A percentile compares a stretch with the other conserved stretches of the same genome.
phyloP scores from a whole-genome alignment of 345 rosid genomes.

The Eucalyptus regnans region DNA sequence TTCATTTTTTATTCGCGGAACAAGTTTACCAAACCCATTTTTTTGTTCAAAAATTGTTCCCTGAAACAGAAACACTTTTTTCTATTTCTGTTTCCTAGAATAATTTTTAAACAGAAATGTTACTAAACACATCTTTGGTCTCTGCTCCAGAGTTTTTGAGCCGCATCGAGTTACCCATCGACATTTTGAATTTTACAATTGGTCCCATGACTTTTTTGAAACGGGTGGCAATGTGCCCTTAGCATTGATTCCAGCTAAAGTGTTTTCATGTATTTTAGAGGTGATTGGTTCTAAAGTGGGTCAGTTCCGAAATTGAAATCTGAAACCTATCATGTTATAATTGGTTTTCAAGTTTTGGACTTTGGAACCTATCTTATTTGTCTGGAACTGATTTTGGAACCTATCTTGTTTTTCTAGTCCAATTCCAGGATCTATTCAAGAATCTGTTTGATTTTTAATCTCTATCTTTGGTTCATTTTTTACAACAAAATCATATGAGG shows the following conservation, averaged over 20 bases:
- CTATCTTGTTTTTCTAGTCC: rapidly evolving
- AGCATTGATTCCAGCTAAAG: not conserved
- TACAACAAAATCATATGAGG: no score
- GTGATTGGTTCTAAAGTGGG: rapidly evolving
- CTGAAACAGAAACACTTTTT: no score
- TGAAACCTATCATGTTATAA: rapidly evolving
- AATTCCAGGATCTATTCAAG: rapidly evolving
- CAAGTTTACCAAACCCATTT: no score
- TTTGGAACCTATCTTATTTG: rapidly evolving
- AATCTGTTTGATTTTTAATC: no score
- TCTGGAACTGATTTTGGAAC: rapidly evolving
- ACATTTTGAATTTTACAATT: not conserved
- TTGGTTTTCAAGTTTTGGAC: rapidly evolving
- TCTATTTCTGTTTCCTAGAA: no score
- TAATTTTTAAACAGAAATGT: no score
- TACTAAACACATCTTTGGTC: no score
- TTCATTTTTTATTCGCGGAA: no score
- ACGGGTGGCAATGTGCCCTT: not conserved
- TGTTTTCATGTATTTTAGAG: rapidly evolving
- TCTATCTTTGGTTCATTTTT: no score
- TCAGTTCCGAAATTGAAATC: rapidly evolving
- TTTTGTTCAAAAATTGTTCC: no score
- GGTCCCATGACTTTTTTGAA: not conserved
- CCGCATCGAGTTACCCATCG: not conserved
- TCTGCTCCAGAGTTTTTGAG: not conserved